Evolutionary conservation across 306 rosid species (phyloP), one percentile per base, ranked within the genome.

Genomic region (Oxytropis ochrocephala): DNA sequence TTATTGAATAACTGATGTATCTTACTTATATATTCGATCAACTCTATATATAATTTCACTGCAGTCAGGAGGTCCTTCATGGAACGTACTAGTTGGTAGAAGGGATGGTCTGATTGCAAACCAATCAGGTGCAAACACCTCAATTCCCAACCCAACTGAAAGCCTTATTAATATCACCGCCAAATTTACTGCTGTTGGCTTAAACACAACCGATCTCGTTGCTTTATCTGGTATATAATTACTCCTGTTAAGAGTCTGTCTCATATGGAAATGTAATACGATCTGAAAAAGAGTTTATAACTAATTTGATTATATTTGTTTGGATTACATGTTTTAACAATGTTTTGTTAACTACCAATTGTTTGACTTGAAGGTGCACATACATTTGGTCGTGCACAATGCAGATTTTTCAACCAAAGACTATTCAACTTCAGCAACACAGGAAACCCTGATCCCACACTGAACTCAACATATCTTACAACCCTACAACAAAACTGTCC

Each of bases 371-470:
- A 70, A 91, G 91, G 96, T 47, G 96, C 96, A 9, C 97, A 91
- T 52, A 85, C 90, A 0, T 84, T 91, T 70, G 97, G 97, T 7
- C 82, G 90, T 1, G 89, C 90, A 6, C 96, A 86, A 5, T 91
- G 97, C 44, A 17, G 75, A 32, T 39, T 65, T 38, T 89, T 91
- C 75, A 65, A 46, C 50, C 59, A 52, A 38, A 78, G 97, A 50
- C 77, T 91, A 0, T 89, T 63, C 80, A 81, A 89, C 75, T 89
- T 87, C 79, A 86, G 35, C 9, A 55, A 61, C 60, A 77, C 85
- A 0, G 84, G 85, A 0, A 78, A 46, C 16, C 85, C 94, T 0
- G 97, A 89, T 50, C 88, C 96, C 3, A 85, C 86, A 0, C 70
- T 91, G 21, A 82, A 69, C 75, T 0, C 90, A 2, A 49, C 83